Conservation (phyloP, 225 moss, liverwort and hornwort genomes). For the Sphagnum tenellum region DNA sequence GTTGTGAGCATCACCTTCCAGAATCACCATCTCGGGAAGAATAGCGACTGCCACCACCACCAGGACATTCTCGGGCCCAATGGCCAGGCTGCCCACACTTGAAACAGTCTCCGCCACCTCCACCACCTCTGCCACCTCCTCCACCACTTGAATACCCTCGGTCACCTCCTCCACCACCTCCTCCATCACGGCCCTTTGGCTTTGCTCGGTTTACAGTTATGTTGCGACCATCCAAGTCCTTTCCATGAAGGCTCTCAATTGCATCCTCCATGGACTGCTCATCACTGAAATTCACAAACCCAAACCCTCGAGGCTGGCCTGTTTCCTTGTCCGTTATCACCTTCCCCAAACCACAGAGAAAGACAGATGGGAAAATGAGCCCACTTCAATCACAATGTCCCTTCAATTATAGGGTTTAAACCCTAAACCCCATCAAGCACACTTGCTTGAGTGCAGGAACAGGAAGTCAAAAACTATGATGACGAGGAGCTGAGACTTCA, state of each 20-base stretch:
- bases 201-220: conserved; percentile 99
- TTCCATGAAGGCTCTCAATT: conserved; percentile 83
- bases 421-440: no score
- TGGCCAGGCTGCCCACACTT: conserved; percentile 98
- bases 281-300: conserved; percentile 90
- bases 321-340: conserved; percentile 97
- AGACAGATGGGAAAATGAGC: not conserved
- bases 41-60: conserved; percentile 52
- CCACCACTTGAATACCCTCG: conserved; percentile 71
- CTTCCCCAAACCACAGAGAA: conserved; percentile 15
- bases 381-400: no score
- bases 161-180: conserved; percentile 36
- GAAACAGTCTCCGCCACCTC: conserved; percentile 73
- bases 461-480: no score
- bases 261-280: conserved; percentile 98
- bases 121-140: conserved; percentile 52
- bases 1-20: conserved; percentile 25
- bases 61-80: conserved; percentile 97
- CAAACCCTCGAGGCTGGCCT: conserved; percentile 88
- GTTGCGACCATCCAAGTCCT: conserved; percentile 81
- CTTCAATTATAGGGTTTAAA: no score
- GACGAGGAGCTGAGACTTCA: no score
- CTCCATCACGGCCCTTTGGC: conserved; percentile 76
- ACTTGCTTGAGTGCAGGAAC: no score
- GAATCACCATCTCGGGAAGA: conserved; percentile 40